Evolutionary conservation across 345 rosid species (phyloP), one percentile per base, ranked within the genome.

Genomic region (Euphorbia peplus): DNA sequence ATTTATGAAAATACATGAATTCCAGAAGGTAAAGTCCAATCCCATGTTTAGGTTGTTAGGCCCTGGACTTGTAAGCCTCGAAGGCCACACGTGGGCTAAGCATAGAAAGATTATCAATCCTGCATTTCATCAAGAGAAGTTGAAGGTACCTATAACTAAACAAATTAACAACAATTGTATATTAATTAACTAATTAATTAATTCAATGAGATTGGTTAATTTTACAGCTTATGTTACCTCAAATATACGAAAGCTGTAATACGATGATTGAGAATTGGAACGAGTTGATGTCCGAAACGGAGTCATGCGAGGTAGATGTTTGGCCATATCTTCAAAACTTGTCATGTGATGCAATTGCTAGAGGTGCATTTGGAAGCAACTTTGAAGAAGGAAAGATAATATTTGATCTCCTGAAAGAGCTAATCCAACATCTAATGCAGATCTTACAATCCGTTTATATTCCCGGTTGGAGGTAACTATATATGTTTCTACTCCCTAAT

Each of bases 71-170:
- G 77, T 50, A 0, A 56, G 30, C 26, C 66, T 67, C 18, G 79
- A 79, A 8, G 89, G 85, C 22, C 76, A 81, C 25, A 74, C 83
- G 60, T 85, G 89, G 89, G 71, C 70, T 9, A 77, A 46, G n/a
- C 85, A 77, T 51, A 79, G 89, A 63, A 83, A 75, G 69, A 79
- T 85, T 28, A 71, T 79, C 60, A 85, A 85, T 37, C 89, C 83
- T 4, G 87, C 89, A 11, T 85, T 85, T 64, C 80, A 77, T 24
- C 70, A 66, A 12, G 83, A 83, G 70, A 83, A 83, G 75, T 75
- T 85, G 50, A 85, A 85, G 86, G 86, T 85, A 35, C 15, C 14
- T 32, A 35, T 35, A 35, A n/a, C n/a, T n/a, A n/a, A n/a, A n/a
- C n/a, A n/a, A n/a, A n/a, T n/a, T n/a, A n/a, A n/a, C n/a, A n/a